Evolutionary conservation across 2,329 filamentous ascomycete species (phyloP), one percentile per base, ranked within the genome.

Genomic region (Fusarium nanum): DNA sequence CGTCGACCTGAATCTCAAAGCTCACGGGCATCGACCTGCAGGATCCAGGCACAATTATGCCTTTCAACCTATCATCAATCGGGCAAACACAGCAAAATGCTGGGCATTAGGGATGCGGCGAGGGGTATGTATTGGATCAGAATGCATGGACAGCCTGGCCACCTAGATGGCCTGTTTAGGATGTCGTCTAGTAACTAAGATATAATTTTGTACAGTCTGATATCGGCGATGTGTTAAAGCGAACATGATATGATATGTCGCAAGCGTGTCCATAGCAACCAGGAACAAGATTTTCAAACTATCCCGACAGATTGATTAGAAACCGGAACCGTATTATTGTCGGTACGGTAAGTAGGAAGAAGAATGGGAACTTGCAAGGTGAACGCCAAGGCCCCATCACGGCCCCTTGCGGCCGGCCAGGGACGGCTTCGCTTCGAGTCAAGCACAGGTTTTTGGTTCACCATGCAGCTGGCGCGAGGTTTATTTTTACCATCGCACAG

Each of bases 401-500:
- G 60, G 63, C 60, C 65, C 69, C 63, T 65, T 73, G 66, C 66
- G 71, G 69, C 60, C 64, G 71, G 67, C 54, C 71, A 73, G 66
- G 71, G 71, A 71, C 71, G 69, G 60, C 63, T 68, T 71, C 68
- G 65, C 61, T 73, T 73, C 60, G 67, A 73, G 60, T 64, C 70
- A 64, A 68, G 50, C 60, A 67, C 56, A 61, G 70, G 42, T 56
- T 56, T 20, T 70, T 70, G 54, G 58, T 49, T 70, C 56, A 53
- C 37, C 42, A 63, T 70, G 53, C 49, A 66, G 49, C 30, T 67
- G 67, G 67, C 53, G 61, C 57, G 55, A 69, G 71, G 67, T 70
- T 74, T 75, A 73, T 75, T 75, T 75, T 75, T 75, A 75, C 60
- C 48, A 72, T 70, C 59, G 61, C 60, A 68, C 63, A 68, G 64